Percentiles rank a stretch among this genome's conserved stretches.
Conservation (phyloP, 371 early-diverging fungal species). For the Rhizopus stolonifer region DNA sequence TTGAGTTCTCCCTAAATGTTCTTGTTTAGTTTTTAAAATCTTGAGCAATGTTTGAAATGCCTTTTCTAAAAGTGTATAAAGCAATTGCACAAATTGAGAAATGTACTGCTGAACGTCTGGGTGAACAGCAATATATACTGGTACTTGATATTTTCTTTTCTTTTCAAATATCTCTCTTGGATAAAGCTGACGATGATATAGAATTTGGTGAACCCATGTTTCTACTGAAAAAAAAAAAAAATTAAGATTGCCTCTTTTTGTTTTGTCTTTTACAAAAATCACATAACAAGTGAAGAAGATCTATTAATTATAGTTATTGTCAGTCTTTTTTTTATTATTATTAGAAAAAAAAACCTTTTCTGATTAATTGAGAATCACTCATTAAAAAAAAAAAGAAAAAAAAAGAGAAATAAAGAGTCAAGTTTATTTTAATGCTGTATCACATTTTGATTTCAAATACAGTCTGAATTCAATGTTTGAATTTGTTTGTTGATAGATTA, state of each 20-base stretch:
- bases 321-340: too few relatives aligned
- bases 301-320: not conserved
- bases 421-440: too few relatives aligned
- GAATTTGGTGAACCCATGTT: slow-evolving; percentile 57
- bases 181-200: slow-evolving; percentile 53
- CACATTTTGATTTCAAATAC: too few relatives aligned
- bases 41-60: too few relatives aligned
- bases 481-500: too few relatives aligned
- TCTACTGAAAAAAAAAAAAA: slow-evolving; percentile 31
- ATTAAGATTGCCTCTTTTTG: not conserved
- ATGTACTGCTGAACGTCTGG: slow-evolving; percentile 48
- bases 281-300: slow-evolving; percentile 12
- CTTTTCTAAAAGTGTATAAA: slow-evolving; percentile 43
- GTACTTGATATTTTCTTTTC: slow-evolving; percentile 51
- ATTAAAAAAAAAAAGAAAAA: not conserved
- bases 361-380: not conserved
- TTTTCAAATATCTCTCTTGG: slow-evolving; percentile 48
- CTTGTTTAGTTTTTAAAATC: too few relatives aligned
- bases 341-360: slow-evolving; percentile 8
- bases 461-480: too few relatives aligned
- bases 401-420: not conserved
- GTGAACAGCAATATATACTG: slow-evolving; percentile 50
- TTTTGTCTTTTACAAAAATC: slow-evolving; percentile 21
- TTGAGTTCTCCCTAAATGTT: slow-evolving; percentile 38
- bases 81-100: slow-evolving; percentile 40